Evolutionary conservation across 108 stramenopile species (phyloP).

Genomic region (Fragilariopsis cylindrus): DNA sequence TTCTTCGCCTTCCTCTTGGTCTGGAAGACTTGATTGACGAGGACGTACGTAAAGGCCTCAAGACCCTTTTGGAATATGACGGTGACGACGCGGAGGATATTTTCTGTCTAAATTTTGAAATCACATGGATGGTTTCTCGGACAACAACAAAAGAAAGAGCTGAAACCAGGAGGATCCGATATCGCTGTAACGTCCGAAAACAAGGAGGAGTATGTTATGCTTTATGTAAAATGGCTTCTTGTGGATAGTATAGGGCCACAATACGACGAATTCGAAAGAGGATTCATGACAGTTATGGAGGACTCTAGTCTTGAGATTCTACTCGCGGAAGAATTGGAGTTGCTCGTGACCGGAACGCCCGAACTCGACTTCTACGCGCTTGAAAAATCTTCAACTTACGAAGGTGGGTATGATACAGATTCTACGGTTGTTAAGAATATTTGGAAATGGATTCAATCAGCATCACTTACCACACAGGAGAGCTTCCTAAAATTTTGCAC

Average conservation of each 20-base stretch:
- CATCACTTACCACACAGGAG: slow-evolving; percentile 53
- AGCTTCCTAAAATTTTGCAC: slow-evolving; percentile 90
- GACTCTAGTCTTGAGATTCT: slow-evolving; percentile 69
- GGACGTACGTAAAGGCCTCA: slow-evolving; percentile 74
- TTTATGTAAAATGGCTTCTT: slow-evolving; percentile 81
- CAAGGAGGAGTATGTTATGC: slow-evolving; percentile 86
- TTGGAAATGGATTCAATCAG: slow-evolving; percentile 73
- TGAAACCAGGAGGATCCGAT: slow-evolving; percentile 81
- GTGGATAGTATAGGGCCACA: slow-evolving; percentile 77
- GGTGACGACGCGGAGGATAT: slow-evolving; percentile 87
- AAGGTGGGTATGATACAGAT: slow-evolving; percentile 74
- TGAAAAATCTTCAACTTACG: slow-evolving; percentile 70
- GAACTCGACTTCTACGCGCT: slow-evolving; percentile 84
- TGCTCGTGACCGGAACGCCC: slow-evolving; percentile 83
- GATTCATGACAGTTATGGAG: slow-evolving; percentile 78
- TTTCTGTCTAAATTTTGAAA: slow-evolving; percentile 82
- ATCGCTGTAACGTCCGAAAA: slow-evolving; percentile 82
- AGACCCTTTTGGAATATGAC: slow-evolving; percentile 81
- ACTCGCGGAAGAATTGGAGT: slow-evolving; percentile 84
- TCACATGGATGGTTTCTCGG: slow-evolving; percentile 75
- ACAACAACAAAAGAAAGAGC: slow-evolving; percentile 62
- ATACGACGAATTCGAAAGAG: slow-evolving; percentile 75
- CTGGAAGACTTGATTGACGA: slow-evolving; percentile 88
- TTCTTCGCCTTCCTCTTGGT: slow-evolving; percentile 68
- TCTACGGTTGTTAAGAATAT: slow-evolving; percentile 63